phyloP scores from a whole-genome alignment of 2,329 filamentous ascomycete genomes.

The Chaetomiaceae sp. region DNA sequence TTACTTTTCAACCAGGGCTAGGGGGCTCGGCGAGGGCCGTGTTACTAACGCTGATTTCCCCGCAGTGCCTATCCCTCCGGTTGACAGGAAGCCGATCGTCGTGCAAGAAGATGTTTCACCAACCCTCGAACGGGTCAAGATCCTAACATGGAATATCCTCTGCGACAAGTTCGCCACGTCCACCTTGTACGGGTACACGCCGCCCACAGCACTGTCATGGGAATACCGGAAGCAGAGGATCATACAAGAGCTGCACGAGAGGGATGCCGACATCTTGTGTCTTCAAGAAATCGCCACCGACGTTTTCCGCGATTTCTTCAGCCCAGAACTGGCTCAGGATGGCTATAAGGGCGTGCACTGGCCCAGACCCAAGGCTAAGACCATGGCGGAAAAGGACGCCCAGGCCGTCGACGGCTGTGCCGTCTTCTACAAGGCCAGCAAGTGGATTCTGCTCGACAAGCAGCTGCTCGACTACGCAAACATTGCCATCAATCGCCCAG shows the following conservation, averaged over 20 bases:
- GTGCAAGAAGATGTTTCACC: constrained; percentile 62
- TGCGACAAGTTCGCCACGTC: constrained; percentile 90
- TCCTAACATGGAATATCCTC: constrained; percentile 92
- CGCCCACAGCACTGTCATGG: constrained; percentile 77
- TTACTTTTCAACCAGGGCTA: neutral
- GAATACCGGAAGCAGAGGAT: constrained; percentile 80
- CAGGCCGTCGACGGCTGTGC: constrained; percentile 93
- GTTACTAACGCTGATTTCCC: neutral
- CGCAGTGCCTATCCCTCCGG: constrained; percentile 70
- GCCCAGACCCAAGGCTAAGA: constrained; percentile 83
- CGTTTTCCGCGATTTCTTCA: constrained; percentile 87
- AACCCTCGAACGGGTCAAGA: constrained; percentile 66
- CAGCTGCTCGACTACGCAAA: constrained; percentile 88
- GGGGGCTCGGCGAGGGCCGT: too few relatives aligned
- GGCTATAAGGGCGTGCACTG: constrained; percentile 95
- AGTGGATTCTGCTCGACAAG: constrained; percentile 91
- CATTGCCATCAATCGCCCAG: constrained; percentile 86
- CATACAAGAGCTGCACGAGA: constrained; percentile 70
- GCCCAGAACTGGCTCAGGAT: constrained; percentile 74
- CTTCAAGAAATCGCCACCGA: constrained; percentile 91
- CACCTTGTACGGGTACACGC: constrained; percentile 84
- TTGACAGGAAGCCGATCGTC: constrained; percentile 71
- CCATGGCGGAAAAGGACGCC: constrained; percentile 85
- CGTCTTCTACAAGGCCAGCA: constrained; percentile 92
- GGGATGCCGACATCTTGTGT: constrained; percentile 84